Evolutionary conservation across 2,329 filamentous ascomycete genomes (phyloP), one percentile per base, ranked within the genome.

Genomic region (Ilyonectria mors-panacis): DNA sequence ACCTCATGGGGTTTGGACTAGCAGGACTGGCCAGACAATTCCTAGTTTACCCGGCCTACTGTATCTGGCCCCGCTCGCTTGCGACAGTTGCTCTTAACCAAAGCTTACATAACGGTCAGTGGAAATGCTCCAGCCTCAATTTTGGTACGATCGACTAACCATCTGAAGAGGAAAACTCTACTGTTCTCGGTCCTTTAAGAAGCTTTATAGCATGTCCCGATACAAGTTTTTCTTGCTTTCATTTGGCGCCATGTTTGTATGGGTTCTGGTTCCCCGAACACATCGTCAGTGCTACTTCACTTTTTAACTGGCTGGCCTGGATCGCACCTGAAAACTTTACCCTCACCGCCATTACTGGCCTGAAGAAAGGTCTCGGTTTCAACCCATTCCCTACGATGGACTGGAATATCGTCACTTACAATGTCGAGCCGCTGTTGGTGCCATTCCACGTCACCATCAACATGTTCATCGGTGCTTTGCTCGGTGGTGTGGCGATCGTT

Each of bases 301-400:
- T 80, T 33, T 88, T 89, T 75, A 86, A 82, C 76, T 89, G 86
- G 85, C 82, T 88, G 66, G 84, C 85, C 0, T 89, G 86, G 86
- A 88, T 89, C 59, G 78, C 82, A 0, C 86, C 86, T 0, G 68
- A 79, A 13, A 85, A 84, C 65, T 74, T 80, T 39, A 77, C 75
- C 19, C 73, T 85, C 1, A 79, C 83, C 13, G 80, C 82, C 7
- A 73, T 86, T 12, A 86, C 84, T 0, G 83, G 84, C 0, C 81
- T 82, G 0, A 75, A 75, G 1, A 77, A 79, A 0, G 81, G 82
- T 0, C 74, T 86, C 39, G 85, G 80, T 6, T 85, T 85, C 75
- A 87, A 85, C 68, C 86, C 83, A 0, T 71, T 86, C 5, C 83
- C 85, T 0, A 87, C 82, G 0, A 86, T 86, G 39, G 86, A 88